Evolutionary conservation across 345 rosid genomes (phyloP).

Genomic region (Zanthoxylum bungeanum): DNA sequence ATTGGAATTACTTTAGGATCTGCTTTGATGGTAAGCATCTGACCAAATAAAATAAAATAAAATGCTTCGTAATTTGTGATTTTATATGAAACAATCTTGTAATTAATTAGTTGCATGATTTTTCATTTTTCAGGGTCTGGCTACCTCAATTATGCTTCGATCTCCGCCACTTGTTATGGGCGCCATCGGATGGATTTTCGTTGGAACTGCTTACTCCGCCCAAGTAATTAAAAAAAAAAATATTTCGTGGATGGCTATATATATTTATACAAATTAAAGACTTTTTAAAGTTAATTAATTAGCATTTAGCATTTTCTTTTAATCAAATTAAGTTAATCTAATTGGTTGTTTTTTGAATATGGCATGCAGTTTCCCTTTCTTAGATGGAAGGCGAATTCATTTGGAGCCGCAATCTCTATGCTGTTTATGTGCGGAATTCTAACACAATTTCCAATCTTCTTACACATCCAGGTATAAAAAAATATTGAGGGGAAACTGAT

Average conservation of each 20-base stretch:
- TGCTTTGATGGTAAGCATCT: neutral
- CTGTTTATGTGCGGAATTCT: constrained; percentile 13
- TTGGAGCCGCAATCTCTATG: neutral
- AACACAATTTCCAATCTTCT: neutral
- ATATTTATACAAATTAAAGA: no score
- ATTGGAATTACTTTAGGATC: neutral
- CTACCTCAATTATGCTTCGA: neutral
- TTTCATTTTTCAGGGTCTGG: neutral
- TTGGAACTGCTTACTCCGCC: neutral
- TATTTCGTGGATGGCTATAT: no score
- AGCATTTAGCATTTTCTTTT: no score
- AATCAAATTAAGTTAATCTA: no score
- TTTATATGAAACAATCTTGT: no score
- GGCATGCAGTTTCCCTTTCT: neutral
- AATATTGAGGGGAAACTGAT: no score
- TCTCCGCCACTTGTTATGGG: neutral
- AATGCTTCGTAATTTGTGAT: no score
- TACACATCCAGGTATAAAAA: neutral
- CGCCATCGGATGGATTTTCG: neutral
- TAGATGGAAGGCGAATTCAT: neutral
- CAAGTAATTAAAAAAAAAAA: no score
- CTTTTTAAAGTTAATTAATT: no score
- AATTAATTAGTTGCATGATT: neutral
- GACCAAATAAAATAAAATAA: neutral
- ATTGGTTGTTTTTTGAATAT: no score